phyloP scores from a whole-genome alignment of 2,329 filamentous ascomycete genomes.

The Cladobotryum mycophilum region DNA sequence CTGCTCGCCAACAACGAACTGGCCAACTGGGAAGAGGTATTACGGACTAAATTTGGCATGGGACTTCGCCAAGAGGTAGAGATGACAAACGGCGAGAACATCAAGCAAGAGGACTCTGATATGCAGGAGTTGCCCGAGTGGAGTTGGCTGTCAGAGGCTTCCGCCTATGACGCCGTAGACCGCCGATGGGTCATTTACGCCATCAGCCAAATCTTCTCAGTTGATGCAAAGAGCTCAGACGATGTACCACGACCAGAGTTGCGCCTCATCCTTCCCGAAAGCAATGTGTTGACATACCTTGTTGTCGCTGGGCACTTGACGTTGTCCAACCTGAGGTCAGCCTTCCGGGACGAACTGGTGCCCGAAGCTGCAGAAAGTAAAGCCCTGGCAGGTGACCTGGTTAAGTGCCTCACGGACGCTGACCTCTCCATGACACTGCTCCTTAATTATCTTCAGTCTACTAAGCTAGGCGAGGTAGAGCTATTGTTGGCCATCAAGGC shows the following conservation, averaged over 20 bases:
- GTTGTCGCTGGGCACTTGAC: slow-evolving; percentile 56
- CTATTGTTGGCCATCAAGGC: slow-evolving; percentile 59
- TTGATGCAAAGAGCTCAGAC: slow-evolving; percentile 39
- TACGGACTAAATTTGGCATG: slow-evolving; percentile 45
- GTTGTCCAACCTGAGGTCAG: slow-evolving; percentile 51
- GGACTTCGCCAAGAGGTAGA: slow-evolving; percentile 21
- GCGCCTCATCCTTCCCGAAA: slow-evolving; percentile 39
- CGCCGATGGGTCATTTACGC: slow-evolving; percentile 59
- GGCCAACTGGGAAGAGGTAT: slow-evolving; percentile 42
- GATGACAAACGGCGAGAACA: slow-evolving; percentile 15
- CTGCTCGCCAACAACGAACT: slow-evolving; percentile 41
- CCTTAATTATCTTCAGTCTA: slow-evolving; percentile 57
- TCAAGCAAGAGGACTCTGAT: slow-evolving; percentile 15
- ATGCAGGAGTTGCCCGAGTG: slow-evolving; percentile 38
- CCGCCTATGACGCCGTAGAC: slow-evolving; percentile 50
- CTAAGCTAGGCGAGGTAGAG: slow-evolving; percentile 59
- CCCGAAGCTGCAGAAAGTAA: slow-evolving; percentile 37
- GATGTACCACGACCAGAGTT: slow-evolving; percentile 25
- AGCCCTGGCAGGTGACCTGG: slow-evolving; percentile 54
- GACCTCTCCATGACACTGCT: slow-evolving; percentile 64
- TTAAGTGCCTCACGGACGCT: slow-evolving; percentile 55
- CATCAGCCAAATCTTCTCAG: slow-evolving; percentile 55
- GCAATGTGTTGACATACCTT: slow-evolving; percentile 53
- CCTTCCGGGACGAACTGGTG: slow-evolving; percentile 45
- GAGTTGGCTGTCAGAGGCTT: slow-evolving; percentile 40